These are phyloP conservation scores for Pseudocercospora crystallina DNA, from an alignment of 2,329 filamentous ascomycete species.

Conservation along the genomic window DNA sequence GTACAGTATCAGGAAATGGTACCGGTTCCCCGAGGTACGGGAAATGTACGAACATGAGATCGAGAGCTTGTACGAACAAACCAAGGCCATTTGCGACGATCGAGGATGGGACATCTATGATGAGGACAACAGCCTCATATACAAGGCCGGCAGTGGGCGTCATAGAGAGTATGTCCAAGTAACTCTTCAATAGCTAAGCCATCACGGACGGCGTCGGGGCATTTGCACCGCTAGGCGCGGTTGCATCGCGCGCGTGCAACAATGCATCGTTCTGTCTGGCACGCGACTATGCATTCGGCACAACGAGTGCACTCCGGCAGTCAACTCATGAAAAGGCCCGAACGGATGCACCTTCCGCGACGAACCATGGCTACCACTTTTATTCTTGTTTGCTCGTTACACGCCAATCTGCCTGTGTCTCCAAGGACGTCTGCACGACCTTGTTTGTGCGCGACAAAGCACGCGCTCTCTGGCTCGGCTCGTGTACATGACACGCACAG, in stretches of 20 bases:
- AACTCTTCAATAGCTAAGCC: not conserved
- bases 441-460: no score
- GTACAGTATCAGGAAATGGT: constrained; percentile 22
- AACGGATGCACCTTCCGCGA: no score
- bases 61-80: constrained; percentile 22
- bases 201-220: not conserved
- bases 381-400: constrained; percentile 1
- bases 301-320: no score
- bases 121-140: constrained; percentile 26
- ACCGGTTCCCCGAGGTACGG: constrained; percentile 24
- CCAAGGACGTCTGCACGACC: not conserved
- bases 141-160: constrained; percentile 18
- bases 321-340: no score
- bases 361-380: no score
- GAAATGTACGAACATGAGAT: constrained; percentile 29
- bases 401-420: not conserved
- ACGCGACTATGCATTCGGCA: no score
- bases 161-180: constrained; percentile 2
- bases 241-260: not conserved
- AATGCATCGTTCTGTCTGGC: not conserved
- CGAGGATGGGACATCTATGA: constrained; percentile 30
- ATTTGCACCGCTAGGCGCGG: no score
- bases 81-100: constrained; percentile 31
- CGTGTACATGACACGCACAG: no score
- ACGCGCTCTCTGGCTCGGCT: no score